These are phyloP conservation scores for Irpex lacteus DNA, from an alignment of 1,284 basidiomycete species.

Conservation along the genomic window DNA sequence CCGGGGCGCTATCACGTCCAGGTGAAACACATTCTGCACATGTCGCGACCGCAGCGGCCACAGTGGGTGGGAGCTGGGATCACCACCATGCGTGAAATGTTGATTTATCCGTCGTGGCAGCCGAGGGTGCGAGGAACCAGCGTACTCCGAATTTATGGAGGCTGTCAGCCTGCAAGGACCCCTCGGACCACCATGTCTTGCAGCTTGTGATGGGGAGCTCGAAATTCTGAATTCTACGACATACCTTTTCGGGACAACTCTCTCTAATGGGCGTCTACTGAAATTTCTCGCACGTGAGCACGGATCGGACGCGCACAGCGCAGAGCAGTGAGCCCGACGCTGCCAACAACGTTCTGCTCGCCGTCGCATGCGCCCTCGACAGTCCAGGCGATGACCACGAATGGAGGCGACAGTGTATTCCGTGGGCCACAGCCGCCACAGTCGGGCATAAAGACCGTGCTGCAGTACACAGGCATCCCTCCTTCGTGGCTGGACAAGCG, in stretches of 20 bases:
- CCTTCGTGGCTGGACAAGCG: conserved; percentile 71
- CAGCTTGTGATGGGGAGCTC: neutral
- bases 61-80: neutral
- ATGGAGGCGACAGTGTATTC: conserved; percentile 24
- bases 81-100: neutral
- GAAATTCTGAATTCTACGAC: neutral
- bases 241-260: neutral
- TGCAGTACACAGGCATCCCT: conserved; percentile 53
- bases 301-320: neutral
- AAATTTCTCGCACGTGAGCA: neutral
- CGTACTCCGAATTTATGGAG: too few species aligned
- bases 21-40: neutral
- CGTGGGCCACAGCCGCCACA: conserved; percentile 21
- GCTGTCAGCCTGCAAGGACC: too few species aligned
- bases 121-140: neutral
- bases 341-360: neutral
- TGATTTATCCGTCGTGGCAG: neutral
- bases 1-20: neutral
- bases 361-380: conserved; percentile 9
- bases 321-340: neutral
- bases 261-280: neutral
- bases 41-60: neutral
- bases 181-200: too few species aligned
- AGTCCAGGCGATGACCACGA: conserved; percentile 26
- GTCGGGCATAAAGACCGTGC: conserved; percentile 31